Base-by-base conservation (phyloP, 345 rosid species). In the Raphanus sativus region DNA sequence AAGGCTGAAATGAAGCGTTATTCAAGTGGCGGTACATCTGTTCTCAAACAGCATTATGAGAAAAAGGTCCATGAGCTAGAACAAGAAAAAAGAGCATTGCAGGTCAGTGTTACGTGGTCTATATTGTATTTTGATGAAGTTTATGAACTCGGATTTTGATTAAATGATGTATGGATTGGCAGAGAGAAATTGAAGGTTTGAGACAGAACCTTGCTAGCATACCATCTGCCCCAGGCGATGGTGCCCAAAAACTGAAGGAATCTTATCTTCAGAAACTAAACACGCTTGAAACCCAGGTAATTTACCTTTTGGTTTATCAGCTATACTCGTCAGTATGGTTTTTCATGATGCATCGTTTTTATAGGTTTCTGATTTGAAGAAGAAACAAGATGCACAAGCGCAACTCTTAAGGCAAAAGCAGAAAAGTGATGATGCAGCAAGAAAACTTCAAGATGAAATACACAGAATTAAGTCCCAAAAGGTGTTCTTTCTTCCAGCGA, bases 1-100 rank as follows among this genome's bases (percentile, higher is more conserved):
- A 83, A 95, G 99, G 99, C 96, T 84, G 99, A 92, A 85, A 95
- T 95, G 99, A 92, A 91, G 84, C 85, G 81, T 16, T 87, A 86
- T 73, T 16, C 90, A 38, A 81, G 76, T 85, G 84, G 61, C 75
- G 98, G 94, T 65, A 87, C 94, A 74, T 92, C 96, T 70, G 90
- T 89, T 84, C 87, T 95, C 71, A 92, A 87, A 84, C 94, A 89
- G 82, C 99, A 95, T 78, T 95, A 89, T 64, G 99, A 92, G 84
- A 95, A 90, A 82, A 95, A 95, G 83, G 90, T 92, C 58, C 84
- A 84, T 15, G 98, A 95, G 36, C 81, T 93, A 83, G 99, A 95
- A 79, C 89, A 91, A 21, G 96, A 92, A 79, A 95, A 95, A 81
- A 89, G 80, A 63, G 68, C 81, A 73, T 73, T 95, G 81, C 98